These are phyloP conservation scores for Triadica sebifera DNA, from an alignment of 345 rosid species.

Conservation along the genomic window DNA sequence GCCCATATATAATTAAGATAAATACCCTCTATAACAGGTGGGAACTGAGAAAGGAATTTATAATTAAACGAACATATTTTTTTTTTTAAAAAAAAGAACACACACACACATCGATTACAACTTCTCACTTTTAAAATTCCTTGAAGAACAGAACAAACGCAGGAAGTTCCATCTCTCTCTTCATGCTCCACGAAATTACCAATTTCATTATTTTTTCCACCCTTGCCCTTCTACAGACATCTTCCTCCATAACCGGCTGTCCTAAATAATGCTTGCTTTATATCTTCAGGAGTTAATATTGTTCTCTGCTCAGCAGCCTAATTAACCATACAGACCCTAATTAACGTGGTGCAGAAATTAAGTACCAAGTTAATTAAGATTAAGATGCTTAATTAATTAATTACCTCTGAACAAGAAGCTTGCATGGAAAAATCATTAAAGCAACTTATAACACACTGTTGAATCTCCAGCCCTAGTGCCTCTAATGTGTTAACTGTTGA, in stretches of 20 bases:
- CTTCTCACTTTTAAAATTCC: constrained; percentile 21
- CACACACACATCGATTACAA: constrained; percentile 33
- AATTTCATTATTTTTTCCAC: not conserved
- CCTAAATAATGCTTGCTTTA: constrained; percentile 82
- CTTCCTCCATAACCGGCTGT: constrained; percentile 97
- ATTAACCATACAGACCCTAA: not conserved
- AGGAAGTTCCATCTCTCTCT: constrained; percentile 6
- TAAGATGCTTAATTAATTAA: not conserved
- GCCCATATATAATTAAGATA: constrained; percentile 11
- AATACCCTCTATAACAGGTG: not conserved
- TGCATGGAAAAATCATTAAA: constrained; percentile 88
- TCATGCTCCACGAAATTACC: constrained; percentile 3
- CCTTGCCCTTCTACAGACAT: constrained; percentile 44
- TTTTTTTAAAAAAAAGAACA: too few relatives aligned
- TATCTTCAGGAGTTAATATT: constrained; percentile 56
- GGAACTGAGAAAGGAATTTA: not conserved
- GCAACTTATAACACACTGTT: constrained; percentile 86
- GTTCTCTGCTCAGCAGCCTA: constrained; percentile 50
- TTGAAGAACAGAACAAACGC: constrained; percentile 18
- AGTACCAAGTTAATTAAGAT: not conserved
- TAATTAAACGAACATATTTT: constrained; percentile 14
- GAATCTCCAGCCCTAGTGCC: constrained; percentile 80
- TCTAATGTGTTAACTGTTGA: constrained; percentile 83
- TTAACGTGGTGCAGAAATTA: not conserved
- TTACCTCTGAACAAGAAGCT: constrained; percentile 90